Evolutionary conservation across 225 moss, liverwort and hornwort species (phyloP).

Genomic region (Asterella californica): DNA sequence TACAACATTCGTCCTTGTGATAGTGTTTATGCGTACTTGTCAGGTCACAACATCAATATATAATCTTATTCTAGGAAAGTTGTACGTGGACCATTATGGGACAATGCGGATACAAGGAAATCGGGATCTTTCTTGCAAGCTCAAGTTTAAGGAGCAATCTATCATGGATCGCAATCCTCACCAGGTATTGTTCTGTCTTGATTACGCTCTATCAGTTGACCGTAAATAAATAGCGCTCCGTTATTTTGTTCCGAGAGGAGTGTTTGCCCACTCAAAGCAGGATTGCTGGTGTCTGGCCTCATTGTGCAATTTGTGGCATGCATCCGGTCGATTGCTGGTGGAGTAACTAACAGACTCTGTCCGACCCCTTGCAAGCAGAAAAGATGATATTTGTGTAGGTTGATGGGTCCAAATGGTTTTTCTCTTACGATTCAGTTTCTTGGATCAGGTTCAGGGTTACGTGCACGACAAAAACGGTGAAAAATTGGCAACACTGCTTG

Average conservation of each 20-base stretch:
- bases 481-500: slow-evolving; percentile 91
- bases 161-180: slow-evolving; percentile 98
- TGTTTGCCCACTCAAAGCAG: not conserved
- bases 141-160: slow-evolving; percentile 99
- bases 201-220: too few relatives aligned
- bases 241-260: not conserved
- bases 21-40: slow-evolving; percentile 17
- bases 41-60: slow-evolving; percentile 99
- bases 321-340: not conserved
- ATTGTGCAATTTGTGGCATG: not conserved
- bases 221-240: too few relatives aligned
- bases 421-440: not conserved
- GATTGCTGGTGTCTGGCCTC: not conserved
- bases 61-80: slow-evolving; percentile 95
- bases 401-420: not conserved
- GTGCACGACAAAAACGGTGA: slow-evolving; percentile 88
- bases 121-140: slow-evolving; percentile 74
- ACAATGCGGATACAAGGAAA: slow-evolving; percentile 97
- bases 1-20: not conserved
- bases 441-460: slow-evolving; percentile 89
- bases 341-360: not conserved
- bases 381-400: not conserved
- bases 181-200: slow-evolving; percentile 49
- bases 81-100: slow-evolving; percentile 97
- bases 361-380: not conserved